These are phyloP conservation scores for Pleurotus pulmonarius DNA, from an alignment of 768 basidiomycete genomes.

Conservation along the genomic window DNA sequence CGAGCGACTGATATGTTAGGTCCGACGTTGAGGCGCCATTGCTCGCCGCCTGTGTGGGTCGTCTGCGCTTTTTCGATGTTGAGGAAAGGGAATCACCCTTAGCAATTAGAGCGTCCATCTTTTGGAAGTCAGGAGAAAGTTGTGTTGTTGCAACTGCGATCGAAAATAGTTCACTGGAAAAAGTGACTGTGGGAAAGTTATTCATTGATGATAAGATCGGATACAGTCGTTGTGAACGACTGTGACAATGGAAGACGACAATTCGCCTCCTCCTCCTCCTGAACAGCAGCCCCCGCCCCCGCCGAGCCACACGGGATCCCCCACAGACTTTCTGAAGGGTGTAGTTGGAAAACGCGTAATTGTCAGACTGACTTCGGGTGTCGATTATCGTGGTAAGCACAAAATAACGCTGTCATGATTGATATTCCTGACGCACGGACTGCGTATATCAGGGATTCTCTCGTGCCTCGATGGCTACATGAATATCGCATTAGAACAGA, in stretches of 20 bases:
- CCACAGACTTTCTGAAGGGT: conserved; percentile 90
- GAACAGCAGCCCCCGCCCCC: conserved; percentile 51
- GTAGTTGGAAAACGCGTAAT: conserved; percentile 96
- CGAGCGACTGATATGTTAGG: conserved; percentile 54
- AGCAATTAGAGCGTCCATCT: conserved; percentile 73
- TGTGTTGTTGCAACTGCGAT: not conserved
- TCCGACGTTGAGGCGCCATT: conserved; percentile 28
- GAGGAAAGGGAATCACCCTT: conserved; percentile 60
- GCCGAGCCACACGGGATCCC: conserved; percentile 62
- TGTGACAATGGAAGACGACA: conserved; percentile 3
- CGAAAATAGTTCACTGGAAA: not conserved
- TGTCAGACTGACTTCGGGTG: conserved; percentile 86
- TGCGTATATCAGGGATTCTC: conserved; percentile 59
- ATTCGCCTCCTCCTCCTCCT: conserved; percentile 24
- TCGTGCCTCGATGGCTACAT: conserved; percentile 98
- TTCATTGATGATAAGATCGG: too few relatives aligned
- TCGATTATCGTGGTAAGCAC: conserved; percentile 83
- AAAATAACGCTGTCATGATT: not conserved
- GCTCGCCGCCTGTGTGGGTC: conserved; percentile 15
- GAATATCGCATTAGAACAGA: conserved; percentile 98
- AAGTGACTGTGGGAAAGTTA: not conserved
- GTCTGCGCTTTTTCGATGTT: conserved; percentile 41
- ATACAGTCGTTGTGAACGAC: too few relatives aligned
- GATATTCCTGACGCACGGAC: not conserved
- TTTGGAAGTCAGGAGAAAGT: too few relatives aligned